Evolutionary conservation across 768 basidiomycete species (phyloP), one percentile per base, ranked within the genome.

Genomic region (Auricularia auricula-judae): DNA sequence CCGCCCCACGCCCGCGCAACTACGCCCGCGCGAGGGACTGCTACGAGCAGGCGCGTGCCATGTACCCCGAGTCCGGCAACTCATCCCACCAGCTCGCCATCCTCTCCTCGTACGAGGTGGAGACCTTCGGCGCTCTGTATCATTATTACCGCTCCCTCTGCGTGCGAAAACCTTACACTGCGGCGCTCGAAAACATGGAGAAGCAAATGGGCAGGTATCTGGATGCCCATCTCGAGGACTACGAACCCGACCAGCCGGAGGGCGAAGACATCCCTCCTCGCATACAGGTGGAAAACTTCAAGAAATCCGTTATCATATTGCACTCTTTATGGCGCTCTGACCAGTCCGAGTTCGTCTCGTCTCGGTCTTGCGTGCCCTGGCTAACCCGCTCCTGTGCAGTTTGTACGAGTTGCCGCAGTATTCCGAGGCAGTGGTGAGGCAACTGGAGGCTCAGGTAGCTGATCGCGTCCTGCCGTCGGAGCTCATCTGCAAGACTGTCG

Each of bases 21-120:
- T 93, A 87, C 71, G 80, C 85, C 56, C 86, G 82, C 70, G 91
- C 92, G 1, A 83, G 84, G 18, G 82, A 84, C 61, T 91, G 86
- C 72, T 99, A 98, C 74, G 86, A 91, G 60, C 88, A 91, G 67
- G 95, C 97, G 2, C 81, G 88, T 47, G 71, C 86, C 36, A 80
- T 99, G 8, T 77, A 90, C 4, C 96, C 97, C 0, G 80, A 88
- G 64, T 91, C 96, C 68, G 97, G 96, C 68, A 95, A 98, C 71
- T 84, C 97, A 0, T 96, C 89, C 21, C 96, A 98, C 73, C 97
- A 98, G 74, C 85, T 98, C 21, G 97, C 96, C 3, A 95, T 98
- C 66, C 82, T 98, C 36, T 84, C 93, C 2, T 86, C 88, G 3
- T 95, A 97, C 73, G 81, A 88, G 69, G 81, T 83, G 66, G 93